Evolutionary conservation across 176 grass and related monocot species (phyloP).

Genomic region (Aegilops tauschii): DNA sequence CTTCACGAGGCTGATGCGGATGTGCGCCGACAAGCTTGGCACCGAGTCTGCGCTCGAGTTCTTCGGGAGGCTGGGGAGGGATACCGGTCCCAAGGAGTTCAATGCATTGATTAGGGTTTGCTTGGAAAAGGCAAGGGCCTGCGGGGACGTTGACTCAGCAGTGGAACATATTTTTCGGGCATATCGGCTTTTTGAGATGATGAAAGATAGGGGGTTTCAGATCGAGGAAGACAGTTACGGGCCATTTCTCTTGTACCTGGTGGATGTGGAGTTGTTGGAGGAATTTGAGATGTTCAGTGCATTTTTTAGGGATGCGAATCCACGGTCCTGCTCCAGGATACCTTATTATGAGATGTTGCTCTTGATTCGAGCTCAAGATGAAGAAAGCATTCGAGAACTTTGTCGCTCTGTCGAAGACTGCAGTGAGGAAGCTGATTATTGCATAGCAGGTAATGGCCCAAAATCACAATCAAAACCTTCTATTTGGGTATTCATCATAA

Average conservation of each 20-base stretch:
- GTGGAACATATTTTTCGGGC: conserved; percentile 57
- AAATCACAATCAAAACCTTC: conserved; percentile 17
- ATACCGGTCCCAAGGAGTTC: conserved; percentile 69
- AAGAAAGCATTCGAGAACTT: conserved; percentile 66
- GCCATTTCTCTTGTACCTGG: conserved; percentile 71
- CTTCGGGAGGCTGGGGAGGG: conserved; percentile 73
- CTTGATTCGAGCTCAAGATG: conserved; percentile 64
- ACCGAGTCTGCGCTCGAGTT: conserved; percentile 53
- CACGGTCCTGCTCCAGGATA: conserved; percentile 48
- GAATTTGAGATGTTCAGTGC: conserved; percentile 70
- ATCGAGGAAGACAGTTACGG: conserved; percentile 64
- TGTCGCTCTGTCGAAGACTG: conserved; percentile 38
- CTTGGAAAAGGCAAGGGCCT: conserved; percentile 50
- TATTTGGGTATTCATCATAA: not conserved
- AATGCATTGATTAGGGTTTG: conserved; percentile 61
- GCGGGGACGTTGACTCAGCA: conserved; percentile 49
- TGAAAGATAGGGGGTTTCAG: conserved; percentile 61
- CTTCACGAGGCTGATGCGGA: conserved; percentile 63
- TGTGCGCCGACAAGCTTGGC: conserved; percentile 65
- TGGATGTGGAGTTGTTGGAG: conserved; percentile 60
- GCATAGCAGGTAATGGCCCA: conserved; percentile 53
- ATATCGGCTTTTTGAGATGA: conserved; percentile 51
- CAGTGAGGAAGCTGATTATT: conserved; percentile 43
- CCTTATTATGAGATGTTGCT: conserved; percentile 91
- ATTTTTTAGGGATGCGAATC: conserved; percentile 73